phyloP scores from a whole-genome alignment of 164 flowering plant species.

The Saururus chinensis region DNA sequence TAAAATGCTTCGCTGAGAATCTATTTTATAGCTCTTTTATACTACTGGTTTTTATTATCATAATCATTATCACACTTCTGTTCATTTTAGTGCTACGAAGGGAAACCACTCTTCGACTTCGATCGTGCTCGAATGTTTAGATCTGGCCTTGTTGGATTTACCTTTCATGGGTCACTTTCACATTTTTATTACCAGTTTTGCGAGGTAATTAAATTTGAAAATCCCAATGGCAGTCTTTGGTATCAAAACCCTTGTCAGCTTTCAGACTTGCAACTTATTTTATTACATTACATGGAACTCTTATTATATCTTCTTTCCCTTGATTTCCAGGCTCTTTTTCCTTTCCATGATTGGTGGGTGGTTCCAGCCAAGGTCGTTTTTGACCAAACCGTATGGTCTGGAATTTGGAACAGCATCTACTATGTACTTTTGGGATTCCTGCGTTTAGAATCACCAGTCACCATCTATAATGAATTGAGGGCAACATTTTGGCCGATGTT shows the following conservation, averaged over 20 bases:
- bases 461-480: slow-evolving; percentile 45
- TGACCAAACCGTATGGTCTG: slow-evolving; percentile 91
- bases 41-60: too few relatives aligned
- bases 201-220: slow-evolving; percentile 30
- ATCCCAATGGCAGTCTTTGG: neutral
- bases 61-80: too few relatives aligned
- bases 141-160: slow-evolving; percentile 80
- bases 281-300: neutral
- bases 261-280: neutral
- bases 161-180: slow-evolving; percentile 80
- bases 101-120: slow-evolving; percentile 72
- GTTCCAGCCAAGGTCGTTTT: slow-evolving; percentile 85
- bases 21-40: neutral
- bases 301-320: neutral
- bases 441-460: slow-evolving; percentile 58
- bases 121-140: slow-evolving; percentile 63
- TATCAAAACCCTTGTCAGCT: neutral
- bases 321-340: slow-evolving; percentile 24
- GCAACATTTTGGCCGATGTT: slow-evolving; percentile 83
- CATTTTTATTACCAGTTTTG: slow-evolving; percentile 76
- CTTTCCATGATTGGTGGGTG: slow-evolving; percentile 93
- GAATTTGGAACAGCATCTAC: slow-evolving; percentile 88
- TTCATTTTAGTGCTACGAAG: slow-evolving; percentile 56
- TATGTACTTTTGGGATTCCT: slow-evolving; percentile 53
- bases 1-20: slow-evolving; percentile 6